Evolutionary conservation across 1,284 basidiomycete species (phyloP).

Genomic region (Tylopilus microsporus): DNA sequence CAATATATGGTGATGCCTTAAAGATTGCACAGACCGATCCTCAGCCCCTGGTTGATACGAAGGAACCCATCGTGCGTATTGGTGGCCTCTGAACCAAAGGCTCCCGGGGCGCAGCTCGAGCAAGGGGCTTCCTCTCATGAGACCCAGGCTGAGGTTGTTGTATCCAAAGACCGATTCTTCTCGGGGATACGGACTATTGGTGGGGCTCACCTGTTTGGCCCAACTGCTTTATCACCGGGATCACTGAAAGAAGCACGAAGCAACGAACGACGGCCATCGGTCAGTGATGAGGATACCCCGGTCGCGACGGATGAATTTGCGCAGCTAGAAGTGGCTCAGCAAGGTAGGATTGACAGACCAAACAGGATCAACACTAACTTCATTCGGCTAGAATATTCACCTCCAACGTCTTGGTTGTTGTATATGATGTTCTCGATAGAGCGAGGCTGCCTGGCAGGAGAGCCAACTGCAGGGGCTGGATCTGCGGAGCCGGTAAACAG

Average conservation of each 20-base stretch:
- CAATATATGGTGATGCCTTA: neutral
- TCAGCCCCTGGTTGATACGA: neutral
- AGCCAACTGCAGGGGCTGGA: neutral
- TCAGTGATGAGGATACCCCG: constrained; percentile 17
- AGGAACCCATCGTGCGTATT: neutral
- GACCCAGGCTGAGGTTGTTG: neutral
- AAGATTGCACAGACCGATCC: constrained; percentile 14
- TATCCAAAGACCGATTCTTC: neutral
- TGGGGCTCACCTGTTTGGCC: neutral
- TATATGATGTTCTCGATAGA: neutral
- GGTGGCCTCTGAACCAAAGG: neutral
- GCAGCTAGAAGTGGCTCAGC: constrained; percentile 14
- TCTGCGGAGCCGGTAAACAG: constrained; percentile 7
- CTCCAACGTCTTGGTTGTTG: constrained; percentile 3
- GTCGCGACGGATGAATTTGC: neutral
- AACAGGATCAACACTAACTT: constrained; percentile 13
- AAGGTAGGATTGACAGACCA: neutral
- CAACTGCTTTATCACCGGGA: neutral
- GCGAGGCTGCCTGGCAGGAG: neutral
- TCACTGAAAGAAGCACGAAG: neutral
- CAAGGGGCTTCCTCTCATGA: constrained; percentile 16
- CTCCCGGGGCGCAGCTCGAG: neutral
- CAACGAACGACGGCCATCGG: constrained; percentile 1
- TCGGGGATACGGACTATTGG: neutral
- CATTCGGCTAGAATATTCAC: neutral